These are phyloP conservation scores for Cupressus sempervirens DNA, from an alignment of 75 land plant genomes.

Conservation along the genomic window DNA sequence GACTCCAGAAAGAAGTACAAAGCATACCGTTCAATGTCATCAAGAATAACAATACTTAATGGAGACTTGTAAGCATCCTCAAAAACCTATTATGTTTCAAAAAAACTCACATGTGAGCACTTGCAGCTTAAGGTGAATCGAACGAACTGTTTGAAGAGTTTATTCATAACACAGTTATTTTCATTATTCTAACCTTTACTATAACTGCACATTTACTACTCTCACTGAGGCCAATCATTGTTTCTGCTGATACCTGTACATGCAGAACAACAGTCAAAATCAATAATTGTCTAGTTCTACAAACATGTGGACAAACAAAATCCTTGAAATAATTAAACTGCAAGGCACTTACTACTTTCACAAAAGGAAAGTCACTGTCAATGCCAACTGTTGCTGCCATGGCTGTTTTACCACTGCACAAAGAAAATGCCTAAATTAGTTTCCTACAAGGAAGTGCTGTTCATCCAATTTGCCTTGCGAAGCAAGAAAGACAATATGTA, in stretches of 20 bases:
- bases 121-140: not conserved
- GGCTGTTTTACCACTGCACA: constrained; percentile 90
- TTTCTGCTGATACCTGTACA: constrained; percentile 71
- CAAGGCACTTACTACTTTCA: constrained; percentile 72
- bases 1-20: not conserved
- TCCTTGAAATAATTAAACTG: not conserved
- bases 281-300: not conserved
- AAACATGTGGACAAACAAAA: not conserved
- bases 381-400: constrained; percentile 90
- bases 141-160: not conserved
- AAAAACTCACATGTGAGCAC: not conserved
- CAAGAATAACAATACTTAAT: constrained; percentile 90
- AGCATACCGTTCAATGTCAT: constrained; percentile 92
- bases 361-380: constrained; percentile 93
- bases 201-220: constrained; percentile 80
- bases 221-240: constrained; percentile 89
- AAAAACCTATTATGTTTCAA: constrained; percentile 60
- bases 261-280: no score
- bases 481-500: not conserved
- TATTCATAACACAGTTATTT: not conserved
- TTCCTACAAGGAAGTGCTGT: not conserved
- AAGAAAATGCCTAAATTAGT: not conserved
- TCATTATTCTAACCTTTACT: constrained; percentile 56
- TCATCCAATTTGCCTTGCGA: not conserved
- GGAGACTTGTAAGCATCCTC: constrained; percentile 99